Percentiles rank a stretch among this genome's conserved stretches.
Conservation (phyloP, 495 filamentous ascomycete species). For the Daldinia childiae region DNA sequence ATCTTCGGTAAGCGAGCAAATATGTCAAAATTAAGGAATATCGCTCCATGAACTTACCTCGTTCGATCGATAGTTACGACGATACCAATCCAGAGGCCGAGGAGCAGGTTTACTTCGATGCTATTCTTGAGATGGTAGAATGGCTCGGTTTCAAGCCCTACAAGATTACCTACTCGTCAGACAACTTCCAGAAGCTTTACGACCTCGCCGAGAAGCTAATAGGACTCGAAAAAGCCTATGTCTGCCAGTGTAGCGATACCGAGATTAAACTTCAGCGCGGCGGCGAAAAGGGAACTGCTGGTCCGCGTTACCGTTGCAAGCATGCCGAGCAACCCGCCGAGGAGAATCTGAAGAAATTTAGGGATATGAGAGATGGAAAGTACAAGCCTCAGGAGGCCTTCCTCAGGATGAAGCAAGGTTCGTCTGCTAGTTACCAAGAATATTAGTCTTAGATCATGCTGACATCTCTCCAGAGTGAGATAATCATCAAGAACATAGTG, state of each 20-base stretch:
- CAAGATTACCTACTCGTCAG: constrained; percentile 78
- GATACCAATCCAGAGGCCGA: constrained; percentile 89
- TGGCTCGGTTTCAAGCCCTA: constrained; percentile 86
- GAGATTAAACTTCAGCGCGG: constrained; percentile 89
- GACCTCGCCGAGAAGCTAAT: constrained; percentile 89
- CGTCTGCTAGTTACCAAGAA: constrained; percentile 44
- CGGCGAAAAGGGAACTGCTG: constrained; percentile 68
- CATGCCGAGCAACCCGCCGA: constrained; percentile 79
- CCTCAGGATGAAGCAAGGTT: constrained; percentile 90
- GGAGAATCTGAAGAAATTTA: constrained; percentile 82
- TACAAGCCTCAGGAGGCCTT: constrained; percentile 89
- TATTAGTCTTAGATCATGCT: constrained; percentile 51
- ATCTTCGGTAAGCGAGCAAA: constrained; percentile 43
- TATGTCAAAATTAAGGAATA: constrained; percentile 41
- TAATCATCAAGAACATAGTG: constrained; percentile 66
- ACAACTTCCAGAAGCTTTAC: constrained; percentile 89
- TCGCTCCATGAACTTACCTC: constrained; percentile 65
- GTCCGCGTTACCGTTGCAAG: constrained; percentile 76
- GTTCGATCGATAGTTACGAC: constrained; percentile 60
- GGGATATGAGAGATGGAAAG: constrained; percentile 89
- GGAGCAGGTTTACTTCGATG: constrained; percentile 78
- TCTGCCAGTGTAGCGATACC: constrained; percentile 61
- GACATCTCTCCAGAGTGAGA: constrained; percentile 74
- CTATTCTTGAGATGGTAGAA: constrained; percentile 79
- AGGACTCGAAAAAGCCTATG: constrained; percentile 58